Evolutionary conservation across 108 stramenopile genomes (phyloP), one percentile per base, ranked within the genome.

Genomic region (Fistulifera solaris): DNA sequence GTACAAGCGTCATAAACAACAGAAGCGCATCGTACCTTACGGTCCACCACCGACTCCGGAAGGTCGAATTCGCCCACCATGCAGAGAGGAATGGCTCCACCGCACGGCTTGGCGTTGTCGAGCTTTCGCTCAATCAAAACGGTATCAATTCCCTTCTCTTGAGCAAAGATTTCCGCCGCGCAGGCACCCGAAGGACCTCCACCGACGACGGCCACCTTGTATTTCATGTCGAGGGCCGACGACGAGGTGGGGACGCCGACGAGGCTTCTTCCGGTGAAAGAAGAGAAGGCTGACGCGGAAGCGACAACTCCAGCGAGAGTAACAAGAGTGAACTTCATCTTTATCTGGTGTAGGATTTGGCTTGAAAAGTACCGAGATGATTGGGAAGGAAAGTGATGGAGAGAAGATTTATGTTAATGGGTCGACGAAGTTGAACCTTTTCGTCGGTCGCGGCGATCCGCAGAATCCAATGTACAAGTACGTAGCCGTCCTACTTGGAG

Each of bases 61-160:
- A 98, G 80, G 68, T 95, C 83, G 80, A 98, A 98, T 70, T 98
- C 96, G 7, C 93, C 94, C 66, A 98, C 77, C 96, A 98, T 98
- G 76, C 96, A 98, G 31, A 98, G 89, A 40, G 96, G 96, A 58
- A 98, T 98, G 56, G 96, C 96, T 27, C 96, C 96, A 35, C 96
- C 96, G 61, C 96, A 98, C 21, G 96, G 96, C 93, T 98, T 98
- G 71, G 95, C 96, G 77, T 98, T 98, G 80, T 98, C 91, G 70
- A 98, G 89, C 89, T 98, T 98, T 25, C 96, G 84, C 76, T 98
- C 96, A 67, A 98, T 85, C 24, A 98, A 27, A 43, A 89, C 73
- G 14, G 94, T 94, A 45, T 98, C 96, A 45, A 98, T 89, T 27
- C 80, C 77, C 67, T 80, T 84, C 65, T 96, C 93, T 59, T 93